Conservation (phyloP, 352 stramenopile species). For the Globisporangium okanoganense region DNA sequence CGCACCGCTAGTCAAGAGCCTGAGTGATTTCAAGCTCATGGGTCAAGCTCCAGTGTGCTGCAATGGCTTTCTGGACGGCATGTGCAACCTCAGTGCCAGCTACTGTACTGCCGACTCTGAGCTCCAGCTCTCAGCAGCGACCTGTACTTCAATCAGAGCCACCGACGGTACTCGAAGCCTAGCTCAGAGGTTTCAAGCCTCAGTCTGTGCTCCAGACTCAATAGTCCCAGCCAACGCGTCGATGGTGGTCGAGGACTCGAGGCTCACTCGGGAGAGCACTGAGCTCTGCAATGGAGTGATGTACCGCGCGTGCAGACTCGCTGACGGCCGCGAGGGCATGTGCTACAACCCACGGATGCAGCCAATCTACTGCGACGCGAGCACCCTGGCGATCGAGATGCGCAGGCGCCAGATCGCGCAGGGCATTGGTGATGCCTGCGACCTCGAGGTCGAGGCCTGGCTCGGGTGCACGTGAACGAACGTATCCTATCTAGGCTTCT, state of each 20-base stretch:
- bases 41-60: slow-evolving; percentile 20
- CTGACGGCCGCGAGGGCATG: slow-evolving; percentile 18
- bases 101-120: slow-evolving; percentile 14
- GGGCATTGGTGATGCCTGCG: slow-evolving; percentile 22
- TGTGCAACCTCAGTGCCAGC: slow-evolving; percentile 22
- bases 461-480: slow-evolving; percentile 22
- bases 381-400: slow-evolving; percentile 13
- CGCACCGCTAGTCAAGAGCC: slow-evolving; percentile 5
- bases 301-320: slow-evolving; percentile 28
- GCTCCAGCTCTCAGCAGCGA: not conserved
- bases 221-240: not conserved
- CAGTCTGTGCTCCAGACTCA: slow-evolving; percentile 13
- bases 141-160: slow-evolving; percentile 2
- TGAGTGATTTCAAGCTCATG: slow-evolving; percentile 15
- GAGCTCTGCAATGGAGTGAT: slow-evolving; percentile 34
- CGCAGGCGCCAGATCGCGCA: slow-evolving; percentile 2
- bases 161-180: slow-evolving; percentile 17
- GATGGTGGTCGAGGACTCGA: slow-evolving; percentile 13
- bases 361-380: slow-evolving; percentile 25
- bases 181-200: slow-evolving; percentile 18
- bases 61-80: slow-evolving; percentile 24
- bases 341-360: slow-evolving; percentile 31
- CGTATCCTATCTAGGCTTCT: not conserved
- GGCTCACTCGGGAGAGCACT: slow-evolving; percentile 17
- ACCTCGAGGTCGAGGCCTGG: slow-evolving; percentile 27